Evolutionary conservation across 257 asterid genomes (phyloP).

Genomic region (Scutellaria minor): DNA sequence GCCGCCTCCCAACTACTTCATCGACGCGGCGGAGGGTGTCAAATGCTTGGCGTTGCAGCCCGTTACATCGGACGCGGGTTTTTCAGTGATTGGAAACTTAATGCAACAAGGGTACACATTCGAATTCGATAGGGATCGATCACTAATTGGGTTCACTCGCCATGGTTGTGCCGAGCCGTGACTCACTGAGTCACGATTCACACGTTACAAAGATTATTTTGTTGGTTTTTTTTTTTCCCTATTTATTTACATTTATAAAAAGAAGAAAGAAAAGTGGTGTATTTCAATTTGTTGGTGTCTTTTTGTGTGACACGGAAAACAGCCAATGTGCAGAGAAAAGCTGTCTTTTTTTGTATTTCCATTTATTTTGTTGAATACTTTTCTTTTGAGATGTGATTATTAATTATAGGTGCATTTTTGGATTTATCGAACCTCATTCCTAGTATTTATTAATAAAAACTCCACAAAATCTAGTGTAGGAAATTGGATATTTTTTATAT

Average conservation of each 20-base stretch:
- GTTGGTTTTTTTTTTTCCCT: not conserved
- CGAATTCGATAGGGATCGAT: constrained; percentile 67
- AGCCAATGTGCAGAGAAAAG: constrained; percentile 41
- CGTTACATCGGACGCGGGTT: constrained; percentile 47
- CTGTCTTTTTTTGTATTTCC: constrained; percentile 19
- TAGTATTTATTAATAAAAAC: not conserved
- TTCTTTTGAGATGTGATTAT: constrained; percentile 57
- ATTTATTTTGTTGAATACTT: constrained; percentile 33
- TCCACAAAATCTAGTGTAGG: not conserved
- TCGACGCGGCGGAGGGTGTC: constrained; percentile 61
- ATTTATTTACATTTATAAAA: not conserved
- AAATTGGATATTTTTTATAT: not conserved
- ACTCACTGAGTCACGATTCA: constrained; percentile 38
- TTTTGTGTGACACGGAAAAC: constrained; percentile 43
- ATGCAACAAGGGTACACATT: constrained; percentile 84
- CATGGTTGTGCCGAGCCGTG: constrained; percentile 57
- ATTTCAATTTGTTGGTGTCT: constrained; percentile 26
- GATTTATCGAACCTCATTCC: not conserved
- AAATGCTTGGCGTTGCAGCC: constrained; percentile 83
- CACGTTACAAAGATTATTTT: constrained; percentile 23
- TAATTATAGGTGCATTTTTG: constrained; percentile 29
- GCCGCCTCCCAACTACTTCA: constrained; percentile 69
- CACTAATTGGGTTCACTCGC: constrained; percentile 63
- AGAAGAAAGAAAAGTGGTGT: not conserved
- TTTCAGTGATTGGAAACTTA: constrained; percentile 75